Conservation (phyloP, 2,329 filamentous ascomycete species). For the Didymosphaeria variabile region DNA sequence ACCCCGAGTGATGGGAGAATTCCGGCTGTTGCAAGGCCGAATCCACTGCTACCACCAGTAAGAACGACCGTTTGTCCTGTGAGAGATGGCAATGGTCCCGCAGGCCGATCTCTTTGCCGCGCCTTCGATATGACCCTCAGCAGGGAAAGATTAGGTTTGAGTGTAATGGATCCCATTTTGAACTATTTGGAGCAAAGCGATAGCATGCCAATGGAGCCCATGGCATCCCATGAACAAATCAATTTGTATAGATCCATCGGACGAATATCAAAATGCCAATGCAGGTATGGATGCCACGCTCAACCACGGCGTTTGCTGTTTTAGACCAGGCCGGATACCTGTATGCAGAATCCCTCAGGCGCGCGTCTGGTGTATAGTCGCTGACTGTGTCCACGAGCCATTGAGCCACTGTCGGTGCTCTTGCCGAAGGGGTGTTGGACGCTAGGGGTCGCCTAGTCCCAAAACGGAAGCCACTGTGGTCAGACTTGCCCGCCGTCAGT, state of each 20-base stretch:
- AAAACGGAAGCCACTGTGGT: not conserved
- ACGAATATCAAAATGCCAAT: not conserved
- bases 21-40: not conserved
- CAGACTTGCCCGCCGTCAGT: not conserved
- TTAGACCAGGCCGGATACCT: not conserved
- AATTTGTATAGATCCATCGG: not conserved
- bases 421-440: too few relatives aligned
- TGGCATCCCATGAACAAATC: too few relatives aligned
- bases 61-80: not conserved
- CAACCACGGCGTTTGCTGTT: not conserved
- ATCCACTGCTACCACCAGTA: slow-evolving; percentile 1
- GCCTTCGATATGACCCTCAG: not conserved
- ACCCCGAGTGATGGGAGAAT: not conserved
- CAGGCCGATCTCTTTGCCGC: slow-evolving; percentile 1
- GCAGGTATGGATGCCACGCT: not conserved
- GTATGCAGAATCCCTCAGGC: not conserved
- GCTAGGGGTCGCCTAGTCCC: not conserved
- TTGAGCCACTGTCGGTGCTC: too few relatives aligned
- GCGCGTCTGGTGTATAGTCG: not conserved
- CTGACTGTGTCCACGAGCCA: too few relatives aligned
- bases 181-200: not conserved
- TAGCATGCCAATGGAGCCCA: not conserved
- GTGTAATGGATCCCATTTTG: not conserved
- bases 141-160: not conserved
- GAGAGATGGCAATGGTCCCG: not conserved